These are phyloP conservation scores for Candida morakotiae DNA, from an alignment of 805 yeast genomes.

Conservation along the genomic window DNA sequence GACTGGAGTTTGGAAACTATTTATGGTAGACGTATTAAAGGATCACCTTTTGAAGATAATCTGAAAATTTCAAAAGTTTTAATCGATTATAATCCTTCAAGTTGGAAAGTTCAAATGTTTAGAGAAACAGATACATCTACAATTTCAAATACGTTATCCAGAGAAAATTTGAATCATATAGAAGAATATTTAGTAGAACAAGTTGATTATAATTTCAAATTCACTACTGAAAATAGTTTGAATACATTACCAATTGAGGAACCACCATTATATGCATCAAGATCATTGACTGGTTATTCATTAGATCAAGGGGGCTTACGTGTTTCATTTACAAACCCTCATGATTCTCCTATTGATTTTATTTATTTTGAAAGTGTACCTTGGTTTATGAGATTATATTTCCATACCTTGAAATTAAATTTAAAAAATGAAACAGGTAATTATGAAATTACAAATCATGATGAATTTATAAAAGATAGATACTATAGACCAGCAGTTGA, in stretches of 20 bases:
- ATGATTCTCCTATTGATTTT: conserved; percentile 43
- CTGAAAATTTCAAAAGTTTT: conserved; percentile 44
- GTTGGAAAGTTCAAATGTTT: conserved; percentile 10
- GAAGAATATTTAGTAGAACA: conserved; percentile 11
- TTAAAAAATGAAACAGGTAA: conserved; percentile 19
- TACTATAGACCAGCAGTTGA: conserved; percentile 76
- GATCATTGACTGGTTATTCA: conserved; percentile 89
- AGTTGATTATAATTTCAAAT: conserved; percentile 29
- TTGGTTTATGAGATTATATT: conserved; percentile 84
- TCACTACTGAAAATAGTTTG: conserved; percentile 44
- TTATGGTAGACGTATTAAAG: conserved; percentile 66
- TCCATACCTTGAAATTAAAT: conserved; percentile 58
- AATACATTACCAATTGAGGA: conserved; percentile 30
- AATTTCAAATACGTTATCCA: conserved; percentile 7
- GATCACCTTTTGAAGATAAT: conserved; percentile 57
- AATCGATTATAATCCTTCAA: conserved; percentile 2
- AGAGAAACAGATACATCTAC: conserved; percentile 7
- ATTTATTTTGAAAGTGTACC: conserved; percentile 80
- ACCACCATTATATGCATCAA: conserved; percentile 69
- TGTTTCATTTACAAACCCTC: conserved; percentile 69
- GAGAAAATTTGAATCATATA: conserved; percentile 13
- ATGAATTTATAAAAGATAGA: conserved; percentile 42
- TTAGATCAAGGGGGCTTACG: conserved; percentile 90
- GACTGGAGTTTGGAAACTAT: conserved; percentile 56
- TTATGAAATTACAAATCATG: conserved; percentile 15